Evolutionary conservation across 805 yeast species (phyloP), one percentile per base, ranked within the genome.

Genomic region (Suhomyces sp.): DNA sequence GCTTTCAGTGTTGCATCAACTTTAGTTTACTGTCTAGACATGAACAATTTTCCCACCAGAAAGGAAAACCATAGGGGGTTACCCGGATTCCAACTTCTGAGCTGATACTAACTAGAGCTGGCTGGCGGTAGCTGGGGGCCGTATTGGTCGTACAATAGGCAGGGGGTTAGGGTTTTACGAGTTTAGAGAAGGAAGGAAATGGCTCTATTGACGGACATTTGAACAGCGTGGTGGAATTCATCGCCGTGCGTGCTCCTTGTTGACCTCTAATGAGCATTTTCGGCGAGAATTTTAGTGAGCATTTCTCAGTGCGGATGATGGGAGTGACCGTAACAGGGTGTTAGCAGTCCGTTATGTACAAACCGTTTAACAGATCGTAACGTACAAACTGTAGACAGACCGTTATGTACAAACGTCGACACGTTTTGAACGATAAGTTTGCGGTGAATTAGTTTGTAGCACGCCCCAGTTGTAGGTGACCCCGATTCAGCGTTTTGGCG

Each of bases 21-120:
- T n/a, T 6, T 4, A 31, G 17, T 31, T 31, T 37, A 37, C 41
- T 17, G n/a, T 37, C n/a, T 37, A 37, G 41, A 19, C n/a, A 24
- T 24, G 46, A 43, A 43, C 33, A 43, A 20, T 25, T 43, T 43
- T 43, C 46, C 46, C 15, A 24, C 33, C 46, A 43, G 24, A 6
- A 31, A 17, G 24, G 25, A 22, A 43, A 43, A 25, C 20, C 10
- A 22, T 43, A 20, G 2, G 21, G 44, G 46, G 46, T 43, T 43
- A 43, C 46, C 46, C 46, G 46, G 46, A 43, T 25, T 43, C 22
- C 27, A 17, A 22, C 44, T 21, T 19, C 22, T 13, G 44, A 41
- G 19, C 27, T 12, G 27, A 41, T 21, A 41, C 10, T 20, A 13
- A 21, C 27, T 12, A 15, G 3, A 22, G 27, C 27, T 9, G 27